Evolutionary conservation across 306 rosid species (phyloP).

Genomic region (Hylodesmum podocarpum): DNA sequence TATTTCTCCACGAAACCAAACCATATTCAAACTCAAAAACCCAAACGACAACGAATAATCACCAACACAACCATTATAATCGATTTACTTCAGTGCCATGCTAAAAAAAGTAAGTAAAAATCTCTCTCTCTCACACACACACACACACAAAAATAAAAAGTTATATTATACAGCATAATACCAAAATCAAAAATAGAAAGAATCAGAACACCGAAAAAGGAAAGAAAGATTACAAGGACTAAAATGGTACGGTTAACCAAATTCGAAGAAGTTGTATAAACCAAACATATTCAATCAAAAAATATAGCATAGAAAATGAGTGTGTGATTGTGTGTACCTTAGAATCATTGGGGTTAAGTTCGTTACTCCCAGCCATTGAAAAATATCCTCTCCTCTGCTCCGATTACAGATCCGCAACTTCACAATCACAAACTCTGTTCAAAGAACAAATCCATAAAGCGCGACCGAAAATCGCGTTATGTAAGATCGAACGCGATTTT

Average conservation of each 20-base stretch:
- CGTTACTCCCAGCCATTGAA: conserved; percentile 70
- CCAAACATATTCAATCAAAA: not conserved
- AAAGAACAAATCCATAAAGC: conserved; percentile 5
- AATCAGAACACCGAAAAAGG: conserved; percentile 13
- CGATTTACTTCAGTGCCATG: not conserved
- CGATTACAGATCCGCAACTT: conserved; percentile 32
- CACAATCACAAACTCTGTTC: conserved; percentile 7
- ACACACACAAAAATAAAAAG: not conserved
- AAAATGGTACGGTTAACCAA: not conserved
- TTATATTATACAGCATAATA: not conserved
- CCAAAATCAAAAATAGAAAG: not conserved
- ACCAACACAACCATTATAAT: not conserved
- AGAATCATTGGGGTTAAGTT: conserved; percentile 71
- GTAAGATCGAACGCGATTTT: not conserved
- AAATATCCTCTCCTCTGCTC: not conserved
- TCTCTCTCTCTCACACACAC: too few species aligned
- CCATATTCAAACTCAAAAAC: not conserved
- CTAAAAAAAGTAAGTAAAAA: not conserved
- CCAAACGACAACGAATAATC: not conserved
- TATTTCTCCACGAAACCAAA: not conserved
- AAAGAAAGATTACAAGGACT: not conserved
- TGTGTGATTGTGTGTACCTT: conserved; percentile 32
- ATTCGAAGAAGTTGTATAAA: not conserved
- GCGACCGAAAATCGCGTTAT: not conserved
- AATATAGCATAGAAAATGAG: not conserved